Conservation (phyloP, 257 asterid genomes). For the Solanum pimpinellifolium region DNA sequence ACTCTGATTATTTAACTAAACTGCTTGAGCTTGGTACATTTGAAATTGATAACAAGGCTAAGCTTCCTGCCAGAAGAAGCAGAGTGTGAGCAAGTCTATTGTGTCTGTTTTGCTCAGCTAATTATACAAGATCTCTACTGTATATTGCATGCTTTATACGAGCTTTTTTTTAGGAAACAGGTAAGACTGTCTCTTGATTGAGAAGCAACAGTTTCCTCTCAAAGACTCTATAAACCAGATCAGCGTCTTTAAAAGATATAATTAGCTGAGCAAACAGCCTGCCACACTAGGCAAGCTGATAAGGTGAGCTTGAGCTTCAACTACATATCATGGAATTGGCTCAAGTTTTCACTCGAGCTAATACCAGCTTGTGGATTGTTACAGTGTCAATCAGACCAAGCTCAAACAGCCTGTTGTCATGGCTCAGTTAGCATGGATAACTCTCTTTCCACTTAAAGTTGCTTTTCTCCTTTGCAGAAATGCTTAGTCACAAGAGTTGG, state of each 20-base stretch:
- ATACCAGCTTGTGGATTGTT: slow-evolving; percentile 15
- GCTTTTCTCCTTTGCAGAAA: slow-evolving; percentile 49
- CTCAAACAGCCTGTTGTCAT: slow-evolving; percentile 20
- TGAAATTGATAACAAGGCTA: slow-evolving; percentile 12
- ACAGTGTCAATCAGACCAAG: slow-evolving; percentile 18
- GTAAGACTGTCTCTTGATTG: slow-evolving; percentile 13
- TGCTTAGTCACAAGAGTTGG: slow-evolving; percentile 29
- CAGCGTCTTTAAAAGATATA: slow-evolving; percentile 4
- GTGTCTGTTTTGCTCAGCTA: slow-evolving; percentile 35
- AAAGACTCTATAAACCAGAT: background rate
- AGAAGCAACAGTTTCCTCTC: slow-evolving; percentile 13
- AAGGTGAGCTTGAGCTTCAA: slow-evolving; percentile 30
- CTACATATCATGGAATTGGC: slow-evolving; percentile 5
- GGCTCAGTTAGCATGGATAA: slow-evolving; percentile 6
- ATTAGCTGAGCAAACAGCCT: slow-evolving; percentile 43
- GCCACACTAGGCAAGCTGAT: slow-evolving; percentile 18
- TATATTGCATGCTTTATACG: slow-evolving; percentile 9
- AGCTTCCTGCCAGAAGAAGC: slow-evolving; percentile 24
- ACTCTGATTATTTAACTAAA: background rate
- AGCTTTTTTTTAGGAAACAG: slow-evolving; percentile 5
- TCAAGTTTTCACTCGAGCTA: slow-evolving; percentile 18
- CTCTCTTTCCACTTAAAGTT: slow-evolving; percentile 24
- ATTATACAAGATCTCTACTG: slow-evolving; percentile 14
- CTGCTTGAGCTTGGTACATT: slow-evolving; percentile 11
- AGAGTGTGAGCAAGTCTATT: slow-evolving; percentile 19